Percentiles rank a stretch among this genome's conserved stretches.
Conservation (phyloP, 441 rosid genomes). For the Adansonia gregorii region DNA sequence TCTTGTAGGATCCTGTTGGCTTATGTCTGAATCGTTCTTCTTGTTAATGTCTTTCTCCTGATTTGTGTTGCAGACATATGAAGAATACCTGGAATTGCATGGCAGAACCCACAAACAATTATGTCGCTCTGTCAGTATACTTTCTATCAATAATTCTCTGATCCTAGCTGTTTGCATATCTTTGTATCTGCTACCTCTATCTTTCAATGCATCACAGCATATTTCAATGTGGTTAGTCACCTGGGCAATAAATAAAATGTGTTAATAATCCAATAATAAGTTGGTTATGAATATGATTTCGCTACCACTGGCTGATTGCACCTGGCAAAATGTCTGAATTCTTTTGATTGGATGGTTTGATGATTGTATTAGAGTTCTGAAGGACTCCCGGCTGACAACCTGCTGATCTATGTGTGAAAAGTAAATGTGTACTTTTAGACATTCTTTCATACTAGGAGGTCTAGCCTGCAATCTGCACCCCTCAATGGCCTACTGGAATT, state of each 20-base stretch:
- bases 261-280: neutral
- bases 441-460: neutral
- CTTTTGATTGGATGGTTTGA: neutral
- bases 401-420: neutral
- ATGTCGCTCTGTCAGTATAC: slow-evolving; percentile 62
- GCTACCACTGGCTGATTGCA: neutral
- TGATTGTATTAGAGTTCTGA: slow-evolving; percentile 15
- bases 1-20: no score
- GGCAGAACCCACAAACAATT: slow-evolving; percentile 65
- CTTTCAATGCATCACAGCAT: slow-evolving; percentile 7
- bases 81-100: slow-evolving; percentile 86
- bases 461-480: slow-evolving; percentile 8
- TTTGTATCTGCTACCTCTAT: neutral
- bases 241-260: neutral
- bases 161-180: neutral
- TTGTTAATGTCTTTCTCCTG: slow-evolving; percentile 27
- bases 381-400: neutral
- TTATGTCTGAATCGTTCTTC: neutral
- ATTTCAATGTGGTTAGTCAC: neutral
- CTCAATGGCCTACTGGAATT: neutral
- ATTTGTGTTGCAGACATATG: slow-evolving; percentile 75
- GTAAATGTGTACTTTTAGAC: neutral
- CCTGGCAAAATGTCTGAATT: neutral
- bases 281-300: slow-evolving; percentile 16
- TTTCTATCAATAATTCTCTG: slow-evolving; percentile 15